Evolutionary conservation across 768 basidiomycete genomes (phyloP).

Genomic region (Boletus vinaceobasis): DNA sequence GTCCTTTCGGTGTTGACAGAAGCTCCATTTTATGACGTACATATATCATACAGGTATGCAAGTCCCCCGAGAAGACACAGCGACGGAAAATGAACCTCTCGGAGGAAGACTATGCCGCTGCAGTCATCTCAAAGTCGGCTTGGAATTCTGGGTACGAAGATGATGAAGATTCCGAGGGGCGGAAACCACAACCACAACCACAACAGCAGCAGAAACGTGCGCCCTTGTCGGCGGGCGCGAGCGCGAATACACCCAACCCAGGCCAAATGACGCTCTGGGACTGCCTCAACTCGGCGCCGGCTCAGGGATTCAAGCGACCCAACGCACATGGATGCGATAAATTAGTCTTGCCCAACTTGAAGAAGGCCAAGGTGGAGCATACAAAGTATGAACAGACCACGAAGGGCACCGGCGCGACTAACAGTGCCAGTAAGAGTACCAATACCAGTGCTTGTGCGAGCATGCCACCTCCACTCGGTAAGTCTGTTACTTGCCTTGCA

Average conservation of each 20-base stretch:
- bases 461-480: constrained; percentile 26
- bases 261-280: constrained; percentile 24
- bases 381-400: not conserved
- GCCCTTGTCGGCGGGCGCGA: not conserved
- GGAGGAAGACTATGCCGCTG: constrained; percentile 31
- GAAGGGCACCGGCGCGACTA: not conserved
- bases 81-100: constrained; percentile 50
- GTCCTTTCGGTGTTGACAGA: not conserved
- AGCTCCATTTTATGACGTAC: not conserved
- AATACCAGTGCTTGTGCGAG: not conserved
- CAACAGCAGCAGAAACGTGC: not conserved
- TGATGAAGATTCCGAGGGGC: constrained; percentile 17
- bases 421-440: not conserved
- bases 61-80: constrained; percentile 65
- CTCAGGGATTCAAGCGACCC: constrained; percentile 27
- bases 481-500: not conserved
- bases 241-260: not conserved
- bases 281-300: constrained; percentile 12
- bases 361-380: constrained; percentile 20
- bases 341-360: constrained; percentile 13
- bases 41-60: constrained; percentile 58
- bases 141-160: constrained; percentile 29
- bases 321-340: constrained; percentile 9
- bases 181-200: not conserved
- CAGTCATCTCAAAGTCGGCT: constrained; percentile 14